Base-by-base conservation (phyloP, 768 basidiomycete genomes). In the Zangia roseola region DNA sequence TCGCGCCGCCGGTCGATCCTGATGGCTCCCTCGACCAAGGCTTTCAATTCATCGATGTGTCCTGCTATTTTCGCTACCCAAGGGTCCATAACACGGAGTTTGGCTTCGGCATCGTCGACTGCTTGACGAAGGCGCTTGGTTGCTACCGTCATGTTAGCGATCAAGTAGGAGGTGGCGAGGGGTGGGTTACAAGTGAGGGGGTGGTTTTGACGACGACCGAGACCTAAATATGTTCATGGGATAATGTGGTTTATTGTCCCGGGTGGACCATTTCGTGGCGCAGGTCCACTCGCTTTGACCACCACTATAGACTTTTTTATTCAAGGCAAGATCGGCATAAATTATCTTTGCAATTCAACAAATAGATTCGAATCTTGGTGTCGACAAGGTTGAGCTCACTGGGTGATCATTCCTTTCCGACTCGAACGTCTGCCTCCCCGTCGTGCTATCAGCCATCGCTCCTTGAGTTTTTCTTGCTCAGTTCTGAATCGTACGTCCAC, bases 401-500 rank as follows among this genome's bases (percentile, higher is more conserved):
- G 31, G 31, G 6, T 4, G 31, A 12, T 28, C 26, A 6, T 10
- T 30, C 48, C 24, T 43, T 45, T 53, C 19, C 30, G 33, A 6
- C 30, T 19, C 24, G 28, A 43, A 9, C 19, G 4, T 45, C 34
- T 31, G 14, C 31, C 46, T 16, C 21, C 37, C 38, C 33, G 41
- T 35, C 38, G 51, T 34, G 54, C 47, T 6, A 4, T 35, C 20
- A 44, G 7, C 59, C 58, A 60, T 20, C 16, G 39, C 6, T 20
- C n/a, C 17, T 36, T 28, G 44, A 53, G 42, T 19, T 48, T 46
- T 24, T 56, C 49, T 19, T 59, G 50, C 39, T 43, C 33, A 12
- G 37, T 50, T 24, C 20, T 7, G 45, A 48, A 16, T 37, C 8
- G 42, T 8, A 34, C 24, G 30, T 12, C 12, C 12, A 14, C 12